phyloP scores from a whole-genome alignment of 2,329 filamentous ascomycete species.

The Phyllosticta paracitricarpa region DNA sequence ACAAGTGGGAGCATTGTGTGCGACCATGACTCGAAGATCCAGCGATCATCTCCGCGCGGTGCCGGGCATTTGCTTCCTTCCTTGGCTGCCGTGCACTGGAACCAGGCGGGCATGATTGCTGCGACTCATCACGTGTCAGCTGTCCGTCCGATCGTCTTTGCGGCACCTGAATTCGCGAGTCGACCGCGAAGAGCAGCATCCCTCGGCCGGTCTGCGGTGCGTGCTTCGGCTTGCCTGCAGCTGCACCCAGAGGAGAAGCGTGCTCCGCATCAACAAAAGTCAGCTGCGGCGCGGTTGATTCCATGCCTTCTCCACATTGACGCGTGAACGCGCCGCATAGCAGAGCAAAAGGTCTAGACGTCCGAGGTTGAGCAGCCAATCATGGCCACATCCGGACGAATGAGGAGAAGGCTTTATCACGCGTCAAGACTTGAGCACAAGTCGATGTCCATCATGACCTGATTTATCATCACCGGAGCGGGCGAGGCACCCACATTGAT shows the following conservation, averaged over 20 bases:
- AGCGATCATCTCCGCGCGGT: slow-evolving; percentile 4
- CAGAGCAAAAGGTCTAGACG: not conserved
- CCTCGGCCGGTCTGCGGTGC: not conserved
- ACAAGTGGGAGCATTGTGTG: slow-evolving; percentile 7
- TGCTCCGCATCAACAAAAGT: not conserved
- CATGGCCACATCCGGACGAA: not conserved
- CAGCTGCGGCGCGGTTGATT: not conserved
- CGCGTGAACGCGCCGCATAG: not conserved
- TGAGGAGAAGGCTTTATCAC: not conserved
- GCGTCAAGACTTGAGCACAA: not conserved
- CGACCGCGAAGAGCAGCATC: not conserved
- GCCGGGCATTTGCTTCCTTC: slow-evolving; percentile 1
- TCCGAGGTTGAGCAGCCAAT: not conserved
- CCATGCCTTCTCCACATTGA: not conserved
- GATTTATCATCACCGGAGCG: slow-evolving; percentile 5
- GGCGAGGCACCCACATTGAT: slow-evolving; percentile 5
- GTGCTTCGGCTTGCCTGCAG: not conserved
- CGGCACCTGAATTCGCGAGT: not conserved
- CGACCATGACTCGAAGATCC: slow-evolving; percentile 8
- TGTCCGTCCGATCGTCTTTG: not conserved
- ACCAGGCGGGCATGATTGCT: not conserved
- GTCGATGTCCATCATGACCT: slow-evolving; percentile 8
- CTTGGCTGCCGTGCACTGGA: not conserved
- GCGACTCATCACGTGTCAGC: not conserved
- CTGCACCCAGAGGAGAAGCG: not conserved